Evolutionary conservation across 2,329 filamentous ascomycete species (phyloP), one percentile per base, ranked within the genome.

Genomic region (Botryosphaeria dothidea): DNA sequence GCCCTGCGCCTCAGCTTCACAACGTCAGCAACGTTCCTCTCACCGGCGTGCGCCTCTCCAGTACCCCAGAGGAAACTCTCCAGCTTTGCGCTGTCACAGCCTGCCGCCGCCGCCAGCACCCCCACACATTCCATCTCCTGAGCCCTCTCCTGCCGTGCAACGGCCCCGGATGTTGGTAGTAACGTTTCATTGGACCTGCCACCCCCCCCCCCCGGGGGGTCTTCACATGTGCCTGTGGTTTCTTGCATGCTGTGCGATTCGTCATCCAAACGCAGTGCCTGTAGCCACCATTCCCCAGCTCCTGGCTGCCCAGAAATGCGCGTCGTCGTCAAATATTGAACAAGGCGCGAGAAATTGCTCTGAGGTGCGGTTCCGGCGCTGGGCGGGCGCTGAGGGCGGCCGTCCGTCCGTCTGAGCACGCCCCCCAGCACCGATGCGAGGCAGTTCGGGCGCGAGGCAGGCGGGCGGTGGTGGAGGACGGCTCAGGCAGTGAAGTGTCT

Each of bases 91-190:
- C n/a, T n/a, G 49, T 52, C 29, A 27, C 49, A 52, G 29, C 49
- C 29, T 27, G n/a, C 29, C 25, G 25, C 49, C n/a, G 29, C 27
- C 49, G 13, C 36, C 36, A 21, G 36, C 21, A 13, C 8, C 21
- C 58, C 23, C 56, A 19, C 56, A 46, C 56, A 51, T 62, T 62
- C 58, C 58, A 25, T 62, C 46, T 43, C 58, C 31, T 61, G 29
- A 61, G 43, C 57, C 57, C 57, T 48, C 57, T 51, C 58, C 58
- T 62, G 58, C 45, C 13, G 58, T 62, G 58, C 58, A 45, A 62
- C 58, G 23, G 45, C 43, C 57, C 23, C 19, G 46, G 45, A 23
- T 17, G 27, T 29, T 58, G 54, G 54, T 43, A 27, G 56, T 60
- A 25, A 60, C 29, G 56, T 60, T 60, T 60, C 23, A 60, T 60